Conservation (phyloP, 176 grass and related monocot species). For the Juncus effusus region DNA sequence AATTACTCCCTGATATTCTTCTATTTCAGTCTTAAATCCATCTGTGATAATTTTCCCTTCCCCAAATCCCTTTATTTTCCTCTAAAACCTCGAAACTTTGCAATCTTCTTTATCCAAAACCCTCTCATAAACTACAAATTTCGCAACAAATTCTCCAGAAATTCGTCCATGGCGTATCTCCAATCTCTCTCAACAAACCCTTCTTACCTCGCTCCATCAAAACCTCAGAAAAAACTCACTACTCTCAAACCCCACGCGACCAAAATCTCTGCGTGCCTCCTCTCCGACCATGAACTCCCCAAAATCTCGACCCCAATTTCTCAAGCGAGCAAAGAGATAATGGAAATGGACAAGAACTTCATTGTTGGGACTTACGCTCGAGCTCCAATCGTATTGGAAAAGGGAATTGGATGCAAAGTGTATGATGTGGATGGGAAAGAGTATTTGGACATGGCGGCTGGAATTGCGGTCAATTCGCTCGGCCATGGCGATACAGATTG, state of each 20-base stretch:
- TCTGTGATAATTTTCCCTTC: too few relatives aligned
- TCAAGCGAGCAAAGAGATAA: constrained; percentile 38
- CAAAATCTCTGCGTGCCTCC: constrained; percentile 20
- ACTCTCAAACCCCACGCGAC: background rate
- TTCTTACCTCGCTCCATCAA: constrained; percentile 5
- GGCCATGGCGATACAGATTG: constrained; percentile 63
- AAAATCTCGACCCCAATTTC: background rate
- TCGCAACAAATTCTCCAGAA: too few relatives aligned
- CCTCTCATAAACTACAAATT: too few relatives aligned
- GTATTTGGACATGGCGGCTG: constrained; percentile 84
- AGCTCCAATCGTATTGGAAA: constrained; percentile 49
- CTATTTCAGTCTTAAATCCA: too few relatives aligned
- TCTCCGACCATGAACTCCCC: background rate
- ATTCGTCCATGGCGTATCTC: constrained; percentile 10
- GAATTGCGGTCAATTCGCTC: constrained; percentile 79
- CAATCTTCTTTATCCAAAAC: too few relatives aligned
- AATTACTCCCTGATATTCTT: too few relatives aligned
- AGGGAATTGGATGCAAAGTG: constrained; percentile 67
- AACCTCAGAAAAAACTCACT: background rate
- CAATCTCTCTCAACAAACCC: constrained; percentile 12
- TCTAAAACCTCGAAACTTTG: too few relatives aligned
- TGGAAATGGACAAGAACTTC: constrained; percentile 58
- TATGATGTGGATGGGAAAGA: constrained; percentile 73
- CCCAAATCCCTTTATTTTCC: too few relatives aligned
- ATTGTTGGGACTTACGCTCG: constrained; percentile 75